Base-by-base conservation (phyloP, 164 flowering plant species). In the Vitis rotundifolia region DNA sequence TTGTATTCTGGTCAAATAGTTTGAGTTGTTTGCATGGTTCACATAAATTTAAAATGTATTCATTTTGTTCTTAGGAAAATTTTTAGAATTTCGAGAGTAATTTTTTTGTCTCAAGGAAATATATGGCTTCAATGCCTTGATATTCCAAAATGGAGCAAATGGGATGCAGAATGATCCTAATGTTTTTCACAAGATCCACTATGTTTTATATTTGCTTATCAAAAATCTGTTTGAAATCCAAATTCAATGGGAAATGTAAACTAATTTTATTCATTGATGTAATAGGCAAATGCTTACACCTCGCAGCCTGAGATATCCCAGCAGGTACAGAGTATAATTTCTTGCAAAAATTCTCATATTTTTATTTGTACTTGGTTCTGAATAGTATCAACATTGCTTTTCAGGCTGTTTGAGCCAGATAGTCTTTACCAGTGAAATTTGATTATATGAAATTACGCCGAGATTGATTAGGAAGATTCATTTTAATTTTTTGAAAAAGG, bases 231-330 rank as follows among this genome's bases (percentile, higher is more conserved):
- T 18, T 47, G 58, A 48, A 50, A 16, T 49, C 11, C 18, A 56
- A 54, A 49, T 37, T 28, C 18, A n/a, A 12, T 28, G 49, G 2
- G 48, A 61, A 22, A 18, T 66, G 51, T 48, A 18, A 54, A 14
- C 61, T 73, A 49, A 28, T 61, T 71, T 64, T 54, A 2, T 29
- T 22, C 56, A 69, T 74, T 73, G n/a, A 14, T 69, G 9, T 37
- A n/a, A 66, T 79, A 94, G 99, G 88, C 28, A 18, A 94, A 90
- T 78, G 86, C 78, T 59, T 92, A 91, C 73, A 78, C 89, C 14
- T 82, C 83, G 47, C 93, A 88, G 75, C 78, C 85, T 55, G 99
- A 91, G 76, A 80, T 92, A 75, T 84, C 98, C 28, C 90, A 75
- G 8, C 99, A 94, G 99, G 99, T 94, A 77, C 58, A 69, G 5